Percentiles rank a stretch among this genome's conserved stretches.
These are phyloP conservation scores for Chloris gayana DNA, from an alignment of 176 grass and related monocot species.

Conservation along the genomic window DNA sequence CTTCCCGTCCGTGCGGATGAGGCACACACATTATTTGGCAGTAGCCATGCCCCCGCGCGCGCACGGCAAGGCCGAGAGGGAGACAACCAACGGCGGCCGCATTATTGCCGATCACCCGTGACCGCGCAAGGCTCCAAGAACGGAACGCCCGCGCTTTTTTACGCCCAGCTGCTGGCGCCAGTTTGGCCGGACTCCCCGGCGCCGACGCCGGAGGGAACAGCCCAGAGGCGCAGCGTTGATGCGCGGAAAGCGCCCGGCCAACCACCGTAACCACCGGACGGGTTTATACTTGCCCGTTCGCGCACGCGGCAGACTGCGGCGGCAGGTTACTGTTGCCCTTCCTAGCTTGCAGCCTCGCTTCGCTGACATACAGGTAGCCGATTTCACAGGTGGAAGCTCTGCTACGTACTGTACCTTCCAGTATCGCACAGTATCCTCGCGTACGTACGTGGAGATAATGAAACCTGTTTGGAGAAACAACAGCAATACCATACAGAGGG, in stretches of 20 bases:
- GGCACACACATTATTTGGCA: no score
- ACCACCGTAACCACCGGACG: conserved; percentile 44
- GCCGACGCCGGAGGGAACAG: background rate
- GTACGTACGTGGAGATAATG: background rate
- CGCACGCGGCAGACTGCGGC: background rate
- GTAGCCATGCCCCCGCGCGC: background rate
- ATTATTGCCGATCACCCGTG: conserved; percentile 25
- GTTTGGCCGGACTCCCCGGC: conserved; percentile 28
- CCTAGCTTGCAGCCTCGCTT: background rate
- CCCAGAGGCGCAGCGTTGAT: background rate
- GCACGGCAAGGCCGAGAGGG: background rate
- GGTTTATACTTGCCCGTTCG: background rate
- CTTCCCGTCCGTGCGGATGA: no score
- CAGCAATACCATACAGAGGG: background rate
- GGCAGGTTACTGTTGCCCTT: background rate
- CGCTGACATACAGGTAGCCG: background rate
- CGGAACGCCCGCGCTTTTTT: background rate
- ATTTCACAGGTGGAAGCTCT: conserved; percentile 29
- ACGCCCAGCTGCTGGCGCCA: background rate
- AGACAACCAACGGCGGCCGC: background rate
- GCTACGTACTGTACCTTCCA: background rate
- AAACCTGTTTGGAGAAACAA: background rate
- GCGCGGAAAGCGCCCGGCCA: conserved; percentile 37
- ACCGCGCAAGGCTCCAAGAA: background rate
- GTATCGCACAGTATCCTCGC: background rate